phyloP scores from a whole-genome alignment of 768 basidiomycete species.

The Agaricus subrufescens region DNA sequence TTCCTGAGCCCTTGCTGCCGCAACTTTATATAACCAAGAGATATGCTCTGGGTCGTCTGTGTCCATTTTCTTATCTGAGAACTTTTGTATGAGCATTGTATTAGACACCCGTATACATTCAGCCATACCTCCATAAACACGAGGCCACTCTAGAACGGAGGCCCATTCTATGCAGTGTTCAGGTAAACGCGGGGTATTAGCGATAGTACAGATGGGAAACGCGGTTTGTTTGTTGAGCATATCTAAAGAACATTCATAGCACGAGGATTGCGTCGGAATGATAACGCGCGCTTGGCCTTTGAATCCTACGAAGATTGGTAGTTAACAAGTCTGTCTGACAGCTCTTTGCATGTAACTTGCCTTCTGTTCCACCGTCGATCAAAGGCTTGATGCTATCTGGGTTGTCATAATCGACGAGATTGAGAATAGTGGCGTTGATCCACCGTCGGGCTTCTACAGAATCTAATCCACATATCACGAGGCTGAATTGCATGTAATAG shows the following conservation, averaged over 20 bases:
- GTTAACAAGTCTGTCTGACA: not conserved
- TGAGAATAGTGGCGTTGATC: conserved; percentile 98
- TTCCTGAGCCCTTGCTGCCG: conserved; percentile 79
- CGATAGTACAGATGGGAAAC: conserved; percentile 98
- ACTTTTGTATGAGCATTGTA: not conserved
- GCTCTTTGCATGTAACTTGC: conserved; percentile 30
- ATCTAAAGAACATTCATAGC: conserved; percentile 97
- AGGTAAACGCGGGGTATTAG: conserved; percentile 95
- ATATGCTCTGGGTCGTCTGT: conserved; percentile 98
- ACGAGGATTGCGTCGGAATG: conserved; percentile 89
- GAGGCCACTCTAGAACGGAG: conserved; percentile 98
- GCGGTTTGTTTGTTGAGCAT: conserved; percentile 97
- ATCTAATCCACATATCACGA: conserved; percentile 96
- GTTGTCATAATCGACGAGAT: conserved; percentile 89
- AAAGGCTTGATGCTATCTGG: conserved; percentile 93
- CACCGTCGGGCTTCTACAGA: conserved; percentile 96
- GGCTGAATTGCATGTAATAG: conserved; percentile 95
- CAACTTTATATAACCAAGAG: conserved; percentile 83
- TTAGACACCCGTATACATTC: not conserved
- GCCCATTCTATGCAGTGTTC: conserved; percentile 99
- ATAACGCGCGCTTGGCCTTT: conserved; percentile 98
- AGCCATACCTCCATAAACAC: conserved; percentile 72
- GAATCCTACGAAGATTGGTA: conserved; percentile 60
- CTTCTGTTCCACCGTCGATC: conserved; percentile 98
- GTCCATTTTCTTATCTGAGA: conserved; percentile 88